phyloP scores from a whole-genome alignment of 257 asterid genomes.

The Salvia hispanica region DNA sequence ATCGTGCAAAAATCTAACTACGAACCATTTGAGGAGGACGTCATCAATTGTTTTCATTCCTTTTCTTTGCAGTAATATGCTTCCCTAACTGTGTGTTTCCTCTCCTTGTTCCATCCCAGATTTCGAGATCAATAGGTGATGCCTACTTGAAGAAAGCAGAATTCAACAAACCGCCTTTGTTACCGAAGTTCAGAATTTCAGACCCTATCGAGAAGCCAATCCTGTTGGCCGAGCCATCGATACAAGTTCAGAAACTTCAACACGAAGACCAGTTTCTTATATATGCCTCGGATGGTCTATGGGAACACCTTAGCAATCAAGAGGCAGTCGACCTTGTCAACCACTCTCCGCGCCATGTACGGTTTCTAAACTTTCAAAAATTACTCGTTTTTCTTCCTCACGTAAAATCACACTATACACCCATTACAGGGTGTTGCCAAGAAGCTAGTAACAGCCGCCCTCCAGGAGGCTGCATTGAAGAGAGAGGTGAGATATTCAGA shows the following conservation, averaged over 20 bases:
- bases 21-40: background rate
- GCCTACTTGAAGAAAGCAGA: slow-evolving; percentile 75
- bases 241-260: slow-evolving; percentile 51
- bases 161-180: slow-evolving; percentile 64
- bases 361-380: slow-evolving; percentile 19
- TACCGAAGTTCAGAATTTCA: slow-evolving; percentile 65
- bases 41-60: no score
- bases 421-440: slow-evolving; percentile 71
- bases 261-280: slow-evolving; percentile 76
- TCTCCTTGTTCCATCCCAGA: slow-evolving; percentile 39
- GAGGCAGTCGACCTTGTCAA: slow-evolving; percentile 72
- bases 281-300: slow-evolving; percentile 80
- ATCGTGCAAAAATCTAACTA: background rate
- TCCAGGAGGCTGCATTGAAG: slow-evolving; percentile 69
- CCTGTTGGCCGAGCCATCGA: slow-evolving; percentile 73
- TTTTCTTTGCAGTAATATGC: background rate
- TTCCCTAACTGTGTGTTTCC: background rate
- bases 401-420: background rate
- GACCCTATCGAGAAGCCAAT: slow-evolving; percentile 68
- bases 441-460: slow-evolving; percentile 62
- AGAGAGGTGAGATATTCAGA: slow-evolving; percentile 78
- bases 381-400: background rate
- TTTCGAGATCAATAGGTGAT: slow-evolving; percentile 83
- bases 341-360: slow-evolving; percentile 57
- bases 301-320: slow-evolving; percentile 90